Conservation (phyloP, 768 basidiomycete genomes). For the Auriculariales sp. region DNA sequence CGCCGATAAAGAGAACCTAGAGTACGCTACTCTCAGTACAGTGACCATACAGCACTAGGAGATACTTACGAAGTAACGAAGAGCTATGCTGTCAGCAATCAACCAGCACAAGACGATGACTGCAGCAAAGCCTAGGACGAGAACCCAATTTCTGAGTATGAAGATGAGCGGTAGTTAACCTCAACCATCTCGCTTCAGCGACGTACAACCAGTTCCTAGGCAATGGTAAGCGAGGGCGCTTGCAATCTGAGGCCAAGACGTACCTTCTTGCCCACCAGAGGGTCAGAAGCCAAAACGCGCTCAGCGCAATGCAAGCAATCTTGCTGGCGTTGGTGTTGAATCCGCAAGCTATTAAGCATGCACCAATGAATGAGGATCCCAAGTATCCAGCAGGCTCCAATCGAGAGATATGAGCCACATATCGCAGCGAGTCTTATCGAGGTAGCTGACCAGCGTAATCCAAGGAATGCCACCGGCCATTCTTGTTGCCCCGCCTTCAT, state of each 20-base stretch:
- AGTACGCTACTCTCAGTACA: neutral
- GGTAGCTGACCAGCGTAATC: slow-evolving; percentile 39
- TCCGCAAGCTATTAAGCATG: slow-evolving; percentile 72
- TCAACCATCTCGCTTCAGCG: slow-evolving; percentile 35
- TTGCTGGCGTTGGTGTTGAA: slow-evolving; percentile 86
- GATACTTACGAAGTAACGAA: slow-evolving; percentile 57
- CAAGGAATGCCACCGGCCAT: slow-evolving; percentile 80
- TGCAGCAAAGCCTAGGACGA: slow-evolving; percentile 68
- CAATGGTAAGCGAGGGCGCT: neutral
- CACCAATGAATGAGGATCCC: slow-evolving; percentile 77
- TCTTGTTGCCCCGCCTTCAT: slow-evolving; percentile 74
- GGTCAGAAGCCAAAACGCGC: slow-evolving; percentile 74
- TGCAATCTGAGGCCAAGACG: neutral
- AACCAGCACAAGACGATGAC: slow-evolving; percentile 78
- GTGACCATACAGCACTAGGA: neutral
- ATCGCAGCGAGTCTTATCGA: neutral
- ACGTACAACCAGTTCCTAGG: neutral
- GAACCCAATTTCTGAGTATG: slow-evolving; percentile 62
- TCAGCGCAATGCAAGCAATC: slow-evolving; percentile 63
- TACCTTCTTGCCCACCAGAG: slow-evolving; percentile 39
- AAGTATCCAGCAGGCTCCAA: slow-evolving; percentile 63
- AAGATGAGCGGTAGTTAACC: too few relatives aligned
- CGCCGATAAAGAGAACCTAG: slow-evolving; percentile 68
- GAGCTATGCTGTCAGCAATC: slow-evolving; percentile 53
- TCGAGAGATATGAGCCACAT: too few relatives aligned